Evolutionary conservation across 306 rosid genomes (phyloP).

Genomic region (Quercus gilva): DNA sequence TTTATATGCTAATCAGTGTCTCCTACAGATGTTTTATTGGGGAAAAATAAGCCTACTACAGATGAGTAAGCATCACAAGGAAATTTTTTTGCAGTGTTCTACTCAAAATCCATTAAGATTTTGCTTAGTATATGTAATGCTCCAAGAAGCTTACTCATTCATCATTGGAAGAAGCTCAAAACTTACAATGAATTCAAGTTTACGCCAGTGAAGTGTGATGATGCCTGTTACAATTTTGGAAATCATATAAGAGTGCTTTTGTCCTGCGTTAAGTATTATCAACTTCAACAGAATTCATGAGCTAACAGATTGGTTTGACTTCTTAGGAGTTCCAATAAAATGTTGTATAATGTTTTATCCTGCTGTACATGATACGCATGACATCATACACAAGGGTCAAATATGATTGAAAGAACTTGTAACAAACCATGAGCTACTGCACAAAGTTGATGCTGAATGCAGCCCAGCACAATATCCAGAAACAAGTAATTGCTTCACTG

Average conservation of each 20-base stretch:
- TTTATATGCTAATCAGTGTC: background rate
- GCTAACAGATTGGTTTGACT: background rate
- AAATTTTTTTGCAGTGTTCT: background rate
- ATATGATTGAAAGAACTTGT: background rate
- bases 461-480: background rate
- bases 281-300: background rate
- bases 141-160: background rate
- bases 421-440: background rate
- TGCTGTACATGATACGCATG: background rate
- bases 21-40: background rate
- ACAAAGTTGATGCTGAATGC: background rate
- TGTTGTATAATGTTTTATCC: constrained; percentile 11
- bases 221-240: background rate
- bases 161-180: background rate
- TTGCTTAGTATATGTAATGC: background rate
- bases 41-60: background rate
- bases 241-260: background rate
- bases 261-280: background rate
- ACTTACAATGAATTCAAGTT: background rate
- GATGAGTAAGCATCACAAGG: constrained; percentile 2
- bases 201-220: background rate
- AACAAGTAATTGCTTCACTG: background rate
- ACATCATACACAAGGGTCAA: constrained; percentile 1
- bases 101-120: constrained; percentile 7
- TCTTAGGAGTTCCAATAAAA: background rate